Evolutionary conservation across 768 basidiomycete species (phyloP), one percentile per base, ranked within the genome.

Genomic region (Leccinum variicolor): DNA sequence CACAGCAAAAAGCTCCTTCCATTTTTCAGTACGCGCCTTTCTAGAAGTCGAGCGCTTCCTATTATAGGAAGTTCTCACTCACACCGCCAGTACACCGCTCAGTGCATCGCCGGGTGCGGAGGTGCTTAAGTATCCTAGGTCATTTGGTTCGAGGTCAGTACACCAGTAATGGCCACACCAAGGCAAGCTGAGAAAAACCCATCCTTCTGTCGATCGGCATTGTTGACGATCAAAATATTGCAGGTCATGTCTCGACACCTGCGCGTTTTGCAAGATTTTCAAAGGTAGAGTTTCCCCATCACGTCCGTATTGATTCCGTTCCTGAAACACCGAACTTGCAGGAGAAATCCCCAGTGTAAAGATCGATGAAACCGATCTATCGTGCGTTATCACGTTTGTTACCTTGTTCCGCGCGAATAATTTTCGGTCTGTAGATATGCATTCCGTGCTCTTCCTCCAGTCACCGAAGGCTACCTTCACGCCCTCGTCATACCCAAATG

Each of bases 191-290:
- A 9, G 8, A 13, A 11, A 14, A 45, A 43, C n/a, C 3, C 1
- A 41, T 21, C 21, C 10, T 25, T 6, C 6, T 2, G 10, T 29
- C 28, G 23, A 43, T 6, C 29, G 2, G 14, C 17, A 15, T 33
- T n/a, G 14, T 46, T 57, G 41, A 59, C 15, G 11, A 25, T 28
- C 21, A 11, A 14, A 13, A n/a, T 17, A 45, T 34, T 3, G 1
- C 55, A 85, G 86, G 65, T 76, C 76, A 53, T 77, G 84, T 53
- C 77, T 84, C 31, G 11, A 1, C 14, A 74, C 73, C 23, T 96
- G 94, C 73, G 72, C 92, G 65, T 97, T 97, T 76, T 98, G 95
- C 82, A 95, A 87, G 76, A 95, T 98, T 70, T 80, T 93, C 76
- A 89, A 89, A 73, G 90, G 94, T 87, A 53, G 33, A 71, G 59